Percentiles rank a stretch among this genome's conserved stretches.
phyloP scores from a whole-genome alignment of 768 basidiomycete species.

The Lactifluus piperatus region DNA sequence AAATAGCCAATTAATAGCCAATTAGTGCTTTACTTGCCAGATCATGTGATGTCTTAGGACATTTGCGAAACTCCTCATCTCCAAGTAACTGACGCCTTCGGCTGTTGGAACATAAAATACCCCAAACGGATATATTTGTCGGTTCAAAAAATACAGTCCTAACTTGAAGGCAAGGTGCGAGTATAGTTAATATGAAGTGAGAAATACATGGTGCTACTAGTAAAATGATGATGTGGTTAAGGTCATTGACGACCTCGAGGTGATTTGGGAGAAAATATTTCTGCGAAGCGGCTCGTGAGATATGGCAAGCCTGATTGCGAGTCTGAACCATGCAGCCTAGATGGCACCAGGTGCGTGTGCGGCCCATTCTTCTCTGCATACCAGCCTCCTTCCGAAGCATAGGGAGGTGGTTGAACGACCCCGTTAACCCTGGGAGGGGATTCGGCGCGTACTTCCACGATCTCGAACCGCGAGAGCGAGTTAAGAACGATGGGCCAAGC shows the following conservation, averaged over 20 bases:
- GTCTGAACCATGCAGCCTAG: neutral
- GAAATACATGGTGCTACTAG: neutral
- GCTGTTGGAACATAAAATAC: neutral
- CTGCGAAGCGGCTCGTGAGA: constrained; percentile 1
- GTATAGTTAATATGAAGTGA: neutral
- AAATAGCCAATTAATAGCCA: no score
- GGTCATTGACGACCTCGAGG: neutral
- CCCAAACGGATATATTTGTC: neutral
- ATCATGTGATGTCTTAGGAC: no score
- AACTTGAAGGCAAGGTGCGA: neutral
- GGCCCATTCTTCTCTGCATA: neutral
- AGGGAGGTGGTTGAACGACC: constrained; percentile 10
- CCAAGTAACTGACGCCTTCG: neutral
- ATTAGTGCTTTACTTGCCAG: no score
- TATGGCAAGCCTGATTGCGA: neutral
- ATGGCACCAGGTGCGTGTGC: neutral
- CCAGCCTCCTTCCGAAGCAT: neutral
- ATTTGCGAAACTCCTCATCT: neutral
- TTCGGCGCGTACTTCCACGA: constrained; percentile 23
- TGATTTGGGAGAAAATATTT: neutral
- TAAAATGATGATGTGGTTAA: neutral
- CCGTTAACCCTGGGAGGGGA: neutral
- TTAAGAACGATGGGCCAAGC: constrained; percentile 23
- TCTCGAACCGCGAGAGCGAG: constrained; percentile 23
- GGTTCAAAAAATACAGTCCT: neutral